Base-by-base conservation (phyloP, 192 early-diverging fungal species). In the Podila verticillata region DNA sequence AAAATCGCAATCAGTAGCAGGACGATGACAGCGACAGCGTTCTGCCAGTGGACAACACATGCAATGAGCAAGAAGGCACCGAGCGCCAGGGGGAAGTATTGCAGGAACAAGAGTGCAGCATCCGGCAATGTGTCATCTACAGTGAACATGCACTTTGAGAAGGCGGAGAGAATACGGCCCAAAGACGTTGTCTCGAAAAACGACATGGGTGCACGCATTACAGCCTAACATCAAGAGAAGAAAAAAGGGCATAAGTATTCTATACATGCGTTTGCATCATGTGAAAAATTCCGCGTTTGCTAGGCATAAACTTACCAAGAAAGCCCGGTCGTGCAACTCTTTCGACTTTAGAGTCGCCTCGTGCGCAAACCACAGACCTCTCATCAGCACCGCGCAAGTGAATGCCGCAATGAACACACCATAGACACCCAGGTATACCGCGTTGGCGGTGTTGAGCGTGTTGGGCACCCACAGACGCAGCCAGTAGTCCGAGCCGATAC, bases 151-250 rank as follows among this genome's bases (percentile, higher is more conserved):
- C 96, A 92, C 48, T 92, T 91, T 29, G 92, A 88, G 73, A 94
- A 95, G 17, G 96, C 84, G 74, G 94, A 96, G 48, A 96, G 84
- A 57, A 96, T 93, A 32, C 94, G 89, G 31, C 94, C 94, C 31
- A 75, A 39, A 12, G 73, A 68, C 2, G 65, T 75, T 7, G 66
- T 68, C 49, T 75, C 73, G 68, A 89, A 89, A 66, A 83, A 89
- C 20, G 67, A 68, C 83, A 86, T 85, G 20, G 88, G 88, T 4
- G 88, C 82, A 29, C 83, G 84, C 32, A 94, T 65, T n/a, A 93
- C 85, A 20, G 86, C 89, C 91, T 91, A 39, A 83, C 75, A 60
- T 89, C 87, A 20, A 84, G 90, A 66, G 87, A 90, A 35, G 66
- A 92, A 29, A 74, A 86, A 69, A 87, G 83, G 26, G 87, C 74